Percentiles rank a stretch among this genome's conserved stretches.
Conservation (phyloP, 441 rosid species). For the Croton laevigatus region DNA sequence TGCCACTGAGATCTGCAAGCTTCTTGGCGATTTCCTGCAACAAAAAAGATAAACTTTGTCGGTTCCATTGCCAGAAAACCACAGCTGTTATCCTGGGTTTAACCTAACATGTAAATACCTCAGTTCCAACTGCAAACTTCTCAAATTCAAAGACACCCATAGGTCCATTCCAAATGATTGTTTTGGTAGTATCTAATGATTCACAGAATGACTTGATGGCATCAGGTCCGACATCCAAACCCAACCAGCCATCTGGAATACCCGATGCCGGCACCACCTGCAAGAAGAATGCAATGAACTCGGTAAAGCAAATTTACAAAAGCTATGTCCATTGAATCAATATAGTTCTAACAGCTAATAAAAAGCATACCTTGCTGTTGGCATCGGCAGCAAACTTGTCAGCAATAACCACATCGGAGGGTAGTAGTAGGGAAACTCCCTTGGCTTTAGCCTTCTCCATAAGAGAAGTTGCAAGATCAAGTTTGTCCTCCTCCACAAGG, state of each 20-base stretch:
- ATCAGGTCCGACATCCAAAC: slow-evolving; percentile 91
- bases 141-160: slow-evolving; percentile 96
- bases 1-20: slow-evolving; percentile 74
- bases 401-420: slow-evolving; percentile 82
- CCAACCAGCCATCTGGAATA: slow-evolving; percentile 99
- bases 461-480: slow-evolving; percentile 73
- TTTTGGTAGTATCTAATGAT: slow-evolving; percentile 65
- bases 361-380: slow-evolving; percentile 64
- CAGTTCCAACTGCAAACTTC: slow-evolving; percentile 86
- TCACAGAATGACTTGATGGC: slow-evolving; percentile 68
- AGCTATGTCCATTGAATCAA: background rate
- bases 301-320: slow-evolving; percentile 1
- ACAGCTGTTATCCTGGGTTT: background rate
- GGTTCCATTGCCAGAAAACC: background rate
- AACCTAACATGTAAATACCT: slow-evolving; percentile 35
- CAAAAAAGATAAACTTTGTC: background rate
- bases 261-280: slow-evolving; percentile 73
- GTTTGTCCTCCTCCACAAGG: slow-evolving; percentile 91
- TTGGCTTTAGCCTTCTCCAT: slow-evolving; percentile 79
- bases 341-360: background rate
- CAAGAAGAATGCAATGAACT: slow-evolving; percentile 20
- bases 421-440: slow-evolving; percentile 76
- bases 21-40: slow-evolving; percentile 68
- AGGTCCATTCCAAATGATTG: slow-evolving; percentile 98
- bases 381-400: slow-evolving; percentile 89